Percentiles rank a stretch among this genome's conserved stretches.
phyloP scores from a whole-genome alignment of 2,329 filamentous ascomycete species.

The Trichoderma sp. region DNA sequence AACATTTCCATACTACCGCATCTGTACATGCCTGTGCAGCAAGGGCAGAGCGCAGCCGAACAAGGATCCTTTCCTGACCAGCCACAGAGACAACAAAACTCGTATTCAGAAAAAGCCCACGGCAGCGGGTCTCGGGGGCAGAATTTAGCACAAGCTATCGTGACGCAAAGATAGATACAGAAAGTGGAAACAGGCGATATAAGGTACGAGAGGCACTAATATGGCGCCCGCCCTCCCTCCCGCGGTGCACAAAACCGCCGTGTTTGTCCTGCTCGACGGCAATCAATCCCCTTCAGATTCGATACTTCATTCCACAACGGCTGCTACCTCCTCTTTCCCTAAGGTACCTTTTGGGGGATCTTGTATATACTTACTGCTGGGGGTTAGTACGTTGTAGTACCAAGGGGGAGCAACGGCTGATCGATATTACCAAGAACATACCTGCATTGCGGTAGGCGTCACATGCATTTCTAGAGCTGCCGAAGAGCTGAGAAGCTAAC shows the following conservation, averaged over 20 bases:
- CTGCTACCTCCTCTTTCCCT: not conserved
- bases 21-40: not conserved
- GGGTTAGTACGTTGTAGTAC: not conserved
- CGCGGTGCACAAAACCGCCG: conserved; percentile 1
- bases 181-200: not conserved
- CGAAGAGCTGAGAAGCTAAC: not conserved
- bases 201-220: not conserved
- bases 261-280: not conserved
- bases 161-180: not conserved
- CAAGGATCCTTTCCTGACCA: conserved; percentile 4
- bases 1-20: not conserved
- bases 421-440: not conserved
- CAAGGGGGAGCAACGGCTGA: not conserved
- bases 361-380: not conserved
- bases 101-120: conserved; percentile 5
- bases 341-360: not conserved
- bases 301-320: not conserved
- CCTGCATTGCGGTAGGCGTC: not conserved
- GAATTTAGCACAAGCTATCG: not conserved
- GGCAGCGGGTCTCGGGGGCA: not conserved
- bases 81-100: conserved; percentile 1
- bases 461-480: not conserved
- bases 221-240: not conserved
- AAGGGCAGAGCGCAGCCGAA: conserved; percentile 8
- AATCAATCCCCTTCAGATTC: not conserved